phyloP scores from a whole-genome alignment of 345 rosid genomes.

The Salix koriyanagi region DNA sequence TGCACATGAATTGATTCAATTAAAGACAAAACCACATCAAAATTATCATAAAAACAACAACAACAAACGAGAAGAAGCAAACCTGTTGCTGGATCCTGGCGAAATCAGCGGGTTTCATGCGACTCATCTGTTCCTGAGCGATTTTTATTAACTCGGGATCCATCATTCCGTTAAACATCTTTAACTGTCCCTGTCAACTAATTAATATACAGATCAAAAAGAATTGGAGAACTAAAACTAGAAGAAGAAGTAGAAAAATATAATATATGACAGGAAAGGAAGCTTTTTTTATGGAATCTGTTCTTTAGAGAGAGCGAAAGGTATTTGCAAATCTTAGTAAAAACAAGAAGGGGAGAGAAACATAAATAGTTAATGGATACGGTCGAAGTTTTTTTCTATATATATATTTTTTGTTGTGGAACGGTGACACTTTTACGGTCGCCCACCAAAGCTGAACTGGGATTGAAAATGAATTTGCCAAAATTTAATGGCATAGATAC shows the following conservation, averaged over 20 bases:
- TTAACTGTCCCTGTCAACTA: background rate
- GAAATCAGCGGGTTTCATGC: constrained; percentile 81
- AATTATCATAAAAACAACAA: background rate
- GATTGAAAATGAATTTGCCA: background rate
- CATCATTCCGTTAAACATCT: constrained; percentile 78
- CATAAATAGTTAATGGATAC: too few relatives aligned
- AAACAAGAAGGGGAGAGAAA: too few relatives aligned
- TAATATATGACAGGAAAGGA: background rate
- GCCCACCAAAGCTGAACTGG: background rate
- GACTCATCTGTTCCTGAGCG: constrained; percentile 97
- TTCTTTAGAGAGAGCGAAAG: background rate
- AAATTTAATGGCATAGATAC: background rate
- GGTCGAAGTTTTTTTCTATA: too few relatives aligned
- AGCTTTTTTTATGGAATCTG: background rate
- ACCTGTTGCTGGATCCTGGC: constrained; percentile 42
- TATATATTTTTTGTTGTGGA: background rate
- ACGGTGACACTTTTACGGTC: background rate
- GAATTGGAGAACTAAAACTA: background rate
- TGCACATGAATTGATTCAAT: background rate
- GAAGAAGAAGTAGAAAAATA: background rate
- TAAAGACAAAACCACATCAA: background rate
- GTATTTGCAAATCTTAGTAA: background rate
- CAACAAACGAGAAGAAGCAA: background rate
- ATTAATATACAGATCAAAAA: background rate
- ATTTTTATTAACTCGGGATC: constrained; percentile 86